Evolutionary conservation across 2,329 filamentous ascomycete species (phyloP).

Genomic region (Ilyonectria sp.): DNA sequence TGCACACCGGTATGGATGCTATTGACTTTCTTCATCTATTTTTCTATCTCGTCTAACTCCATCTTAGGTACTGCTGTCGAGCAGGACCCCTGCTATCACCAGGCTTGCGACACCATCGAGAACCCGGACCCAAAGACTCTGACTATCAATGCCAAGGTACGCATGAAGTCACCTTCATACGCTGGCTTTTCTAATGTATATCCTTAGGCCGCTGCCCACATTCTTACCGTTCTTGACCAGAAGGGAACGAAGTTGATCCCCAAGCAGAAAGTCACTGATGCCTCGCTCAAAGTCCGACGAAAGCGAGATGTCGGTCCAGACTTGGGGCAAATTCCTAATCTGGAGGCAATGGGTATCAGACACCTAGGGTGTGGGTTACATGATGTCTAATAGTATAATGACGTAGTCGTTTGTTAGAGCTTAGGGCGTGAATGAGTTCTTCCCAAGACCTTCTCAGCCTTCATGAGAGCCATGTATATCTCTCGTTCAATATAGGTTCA

Average conservation of each 20-base stretch:
- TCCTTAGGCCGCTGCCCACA: constrained; percentile 62
- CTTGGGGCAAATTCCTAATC: constrained; percentile 48
- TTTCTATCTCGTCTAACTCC: neutral
- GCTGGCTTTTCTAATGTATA: neutral
- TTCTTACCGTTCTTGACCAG: constrained; percentile 48
- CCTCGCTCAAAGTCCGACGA: constrained; percentile 31
- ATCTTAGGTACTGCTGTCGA: constrained; percentile 35
- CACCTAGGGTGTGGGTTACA: constrained; percentile 54
- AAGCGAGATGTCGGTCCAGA: constrained; percentile 33
- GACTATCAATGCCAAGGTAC: constrained; percentile 45
- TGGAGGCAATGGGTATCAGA: constrained; percentile 53
- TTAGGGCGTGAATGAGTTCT: too few species aligned
- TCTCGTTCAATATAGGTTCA: too few species aligned
- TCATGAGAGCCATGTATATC: too few species aligned
- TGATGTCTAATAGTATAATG: constrained; percentile 21
- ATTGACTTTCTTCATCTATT: too few species aligned
- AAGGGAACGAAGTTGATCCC: constrained; percentile 46
- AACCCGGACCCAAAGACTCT: constrained; percentile 55
- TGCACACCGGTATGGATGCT: constrained; percentile 30
- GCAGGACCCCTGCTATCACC: constrained; percentile 49
- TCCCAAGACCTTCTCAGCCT: too few species aligned
- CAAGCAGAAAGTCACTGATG: constrained; percentile 41
- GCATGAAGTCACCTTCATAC: neutral
- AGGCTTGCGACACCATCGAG: constrained; percentile 55
- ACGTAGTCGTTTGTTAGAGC: neutral